phyloP scores from a whole-genome alignment of 2,329 filamentous ascomycete species.

The Xylariaceae sp. region DNA sequence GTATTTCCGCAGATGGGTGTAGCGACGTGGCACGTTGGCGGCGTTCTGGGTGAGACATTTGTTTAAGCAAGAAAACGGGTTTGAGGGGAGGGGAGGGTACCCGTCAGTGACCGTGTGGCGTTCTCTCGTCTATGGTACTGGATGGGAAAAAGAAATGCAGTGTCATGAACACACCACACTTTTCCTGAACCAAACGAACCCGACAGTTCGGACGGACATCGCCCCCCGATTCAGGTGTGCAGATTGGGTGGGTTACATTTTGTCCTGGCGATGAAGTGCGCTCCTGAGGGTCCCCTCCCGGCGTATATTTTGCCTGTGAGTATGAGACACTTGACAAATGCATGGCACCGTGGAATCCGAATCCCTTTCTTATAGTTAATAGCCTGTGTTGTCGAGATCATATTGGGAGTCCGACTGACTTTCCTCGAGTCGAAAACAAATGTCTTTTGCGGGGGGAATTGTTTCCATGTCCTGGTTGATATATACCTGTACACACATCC shows the following conservation, averaged over 20 bases:
- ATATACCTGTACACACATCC: no score
- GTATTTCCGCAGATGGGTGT: neutral
- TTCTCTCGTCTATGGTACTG: neutral
- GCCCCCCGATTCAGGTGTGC: neutral
- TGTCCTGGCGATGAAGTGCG: neutral
- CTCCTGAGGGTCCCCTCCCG: neutral
- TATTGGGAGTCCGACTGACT: no score
- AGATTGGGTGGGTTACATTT: conserved; percentile 1
- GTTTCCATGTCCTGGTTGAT: no score
- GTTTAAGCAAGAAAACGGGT: neutral
- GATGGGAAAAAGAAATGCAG: neutral
- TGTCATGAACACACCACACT: neutral
- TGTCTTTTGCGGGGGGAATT: no score
- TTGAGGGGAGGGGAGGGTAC: neutral
- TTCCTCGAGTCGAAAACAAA: no score
- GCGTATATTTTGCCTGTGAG: neutral
- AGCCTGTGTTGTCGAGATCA: no score
- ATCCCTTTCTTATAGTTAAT: no score
- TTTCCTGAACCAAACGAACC: conserved; percentile 7
- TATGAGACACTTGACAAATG: no score
- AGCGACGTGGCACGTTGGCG: neutral
- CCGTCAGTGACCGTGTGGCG: neutral
- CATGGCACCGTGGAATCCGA: no score
- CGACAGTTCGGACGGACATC: conserved; percentile 10
- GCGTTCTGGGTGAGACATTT: neutral